Percentiles rank a stretch among this genome's conserved stretches.
These are phyloP conservation scores for Salix viminalis DNA, from an alignment of 345 rosid species.

Conservation along the genomic window DNA sequence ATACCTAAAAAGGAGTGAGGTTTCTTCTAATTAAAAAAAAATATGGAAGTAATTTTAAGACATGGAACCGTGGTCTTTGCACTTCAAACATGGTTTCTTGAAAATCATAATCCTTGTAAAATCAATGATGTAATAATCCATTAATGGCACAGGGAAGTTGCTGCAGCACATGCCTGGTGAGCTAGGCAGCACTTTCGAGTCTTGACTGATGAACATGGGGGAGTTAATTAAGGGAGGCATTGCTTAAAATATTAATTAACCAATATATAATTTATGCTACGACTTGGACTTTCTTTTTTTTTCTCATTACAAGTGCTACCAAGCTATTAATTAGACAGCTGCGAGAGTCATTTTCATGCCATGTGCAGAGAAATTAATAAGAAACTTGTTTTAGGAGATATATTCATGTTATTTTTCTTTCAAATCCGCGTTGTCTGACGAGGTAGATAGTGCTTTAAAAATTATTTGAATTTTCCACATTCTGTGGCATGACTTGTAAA, in stretches of 20 bases:
- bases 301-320: neutral
- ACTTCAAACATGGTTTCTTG: neutral
- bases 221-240: neutral
- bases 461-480: too few species aligned
- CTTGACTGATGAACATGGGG: neutral
- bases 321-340: neutral
- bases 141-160: neutral
- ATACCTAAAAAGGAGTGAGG: too few species aligned
- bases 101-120: neutral
- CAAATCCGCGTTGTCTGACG: constrained; percentile 1
- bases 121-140: neutral
- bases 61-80: too few species aligned
- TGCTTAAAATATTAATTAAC: neutral
- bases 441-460: neutral
- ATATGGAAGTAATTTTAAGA: too few species aligned
- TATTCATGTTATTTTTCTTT: neutral
- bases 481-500: too few species aligned
- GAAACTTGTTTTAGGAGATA: neutral
- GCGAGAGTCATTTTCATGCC: constrained; percentile 16
- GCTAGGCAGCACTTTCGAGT: neutral
- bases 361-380: neutral
- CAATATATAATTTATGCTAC: neutral
- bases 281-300: neutral
- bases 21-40: too few species aligned
- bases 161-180: neutral